Evolutionary conservation across 306 rosid genomes (phyloP), one percentile per base, ranked within the genome.

Genomic region (Citrullus amarus): DNA sequence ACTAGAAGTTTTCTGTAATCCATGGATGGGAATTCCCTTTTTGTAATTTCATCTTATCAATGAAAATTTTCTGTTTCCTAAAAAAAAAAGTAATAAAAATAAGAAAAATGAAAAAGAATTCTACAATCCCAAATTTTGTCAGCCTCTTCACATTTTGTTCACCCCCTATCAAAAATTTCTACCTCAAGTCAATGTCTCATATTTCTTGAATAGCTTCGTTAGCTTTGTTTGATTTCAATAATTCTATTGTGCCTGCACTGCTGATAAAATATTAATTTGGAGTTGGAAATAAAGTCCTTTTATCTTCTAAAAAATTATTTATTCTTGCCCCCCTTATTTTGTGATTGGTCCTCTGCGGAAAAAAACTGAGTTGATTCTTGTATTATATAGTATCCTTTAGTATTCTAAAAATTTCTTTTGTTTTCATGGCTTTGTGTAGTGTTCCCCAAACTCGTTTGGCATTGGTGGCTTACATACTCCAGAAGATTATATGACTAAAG

Each of bases 381-480:
- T 34, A 16, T 63, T 34, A 36, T 36, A 3, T 34, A 34, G 38
- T 34, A 34, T 2, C 38, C 38, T 34, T 2, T 34, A 4, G 38
- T 2, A 58, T 9, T 58, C 14, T 8, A 22, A 20, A 58, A 56
- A 25, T 67, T 41, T 13, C 4, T 75, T 36, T 17, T 20, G 20
- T 36, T 65, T 32, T 46, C 43, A 36, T 78, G 70, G 63, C 20
- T 66, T 22, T 36, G 80, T 74, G 75, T 82, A 90, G 94, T 66
- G 65, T 81, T 65, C 81, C 53, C 20, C 83, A 4, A 39, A 75
- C 48, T 34, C 84, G n/a, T n/a, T 53, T 7, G 13, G 16, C 46
- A 58, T 57, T 57, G 73, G 65, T 81, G 61, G 60, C 53, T 77
- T 71, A 63, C 65, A 38, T 50, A 62, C 41, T 65, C 36, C 56